A percentile compares a stretch with the other conserved stretches of the same genome.
Evolutionary conservation across 73 alveolate genomes (phyloP).

Genomic region (Tetrahymena elliotti): DNA sequence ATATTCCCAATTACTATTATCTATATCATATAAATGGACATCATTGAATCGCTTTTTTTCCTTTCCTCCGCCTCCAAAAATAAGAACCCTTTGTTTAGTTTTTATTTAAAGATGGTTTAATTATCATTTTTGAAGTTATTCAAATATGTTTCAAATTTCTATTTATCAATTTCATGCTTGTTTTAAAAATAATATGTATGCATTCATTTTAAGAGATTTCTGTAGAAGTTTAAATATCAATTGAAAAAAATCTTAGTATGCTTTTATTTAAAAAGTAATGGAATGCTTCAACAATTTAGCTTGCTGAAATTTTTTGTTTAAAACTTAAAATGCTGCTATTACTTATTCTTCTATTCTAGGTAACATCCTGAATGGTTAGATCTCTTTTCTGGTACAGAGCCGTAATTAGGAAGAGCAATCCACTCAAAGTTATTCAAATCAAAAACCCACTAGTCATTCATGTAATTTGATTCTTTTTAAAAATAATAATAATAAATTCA

Average conservation of each 20-base stretch:
- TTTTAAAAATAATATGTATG: not conserved
- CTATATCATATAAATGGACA: slow-evolving; percentile 16
- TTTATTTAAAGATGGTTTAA: not conserved
- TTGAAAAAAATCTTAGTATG: not conserved
- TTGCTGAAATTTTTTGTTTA: no score
- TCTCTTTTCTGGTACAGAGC: not conserved
- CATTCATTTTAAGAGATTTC: not conserved
- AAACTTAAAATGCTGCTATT: not conserved
- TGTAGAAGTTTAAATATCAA: not conserved
- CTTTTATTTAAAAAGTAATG: not conserved
- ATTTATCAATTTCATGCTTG: not conserved
- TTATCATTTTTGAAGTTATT: no score
- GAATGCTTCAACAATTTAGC: not conserved
- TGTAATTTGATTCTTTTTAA: not conserved
- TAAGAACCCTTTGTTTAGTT: slow-evolving; percentile 6
- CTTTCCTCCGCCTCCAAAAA: slow-evolving; percentile 57
- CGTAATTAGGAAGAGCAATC: not conserved
- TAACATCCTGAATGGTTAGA: not conserved
- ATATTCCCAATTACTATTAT: not conserved
- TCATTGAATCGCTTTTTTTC: slow-evolving; percentile 43
- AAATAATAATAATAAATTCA: not conserved
- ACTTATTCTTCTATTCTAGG: not conserved
- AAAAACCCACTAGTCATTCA: not conserved
- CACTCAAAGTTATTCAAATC: not conserved
- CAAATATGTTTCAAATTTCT: not conserved